A percentile compares a stretch with the other conserved stretches of the same genome.
These are phyloP conservation scores for Aspergillus ustus DNA, from an alignment of 2,329 filamentous ascomycete species.

Conservation along the genomic window DNA sequence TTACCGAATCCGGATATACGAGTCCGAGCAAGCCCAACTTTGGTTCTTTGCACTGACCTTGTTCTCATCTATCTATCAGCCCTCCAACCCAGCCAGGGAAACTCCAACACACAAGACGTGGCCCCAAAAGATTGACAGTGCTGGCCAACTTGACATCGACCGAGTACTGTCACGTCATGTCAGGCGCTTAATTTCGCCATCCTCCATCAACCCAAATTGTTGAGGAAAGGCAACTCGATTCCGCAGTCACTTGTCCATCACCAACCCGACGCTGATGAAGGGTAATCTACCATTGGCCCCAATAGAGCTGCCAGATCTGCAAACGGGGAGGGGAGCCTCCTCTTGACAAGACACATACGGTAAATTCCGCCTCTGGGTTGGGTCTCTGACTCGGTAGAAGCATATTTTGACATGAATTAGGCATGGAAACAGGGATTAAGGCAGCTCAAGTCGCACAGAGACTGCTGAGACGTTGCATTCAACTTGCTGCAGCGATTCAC, in stretches of 20 bases:
- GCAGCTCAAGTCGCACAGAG: neutral
- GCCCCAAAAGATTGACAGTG: constrained; percentile 19
- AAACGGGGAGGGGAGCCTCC: neutral
- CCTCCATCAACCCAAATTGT: neutral
- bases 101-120: constrained; percentile 14
- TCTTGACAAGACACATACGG: neutral
- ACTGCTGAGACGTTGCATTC: neutral
- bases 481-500: neutral
- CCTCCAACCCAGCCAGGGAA: neutral
- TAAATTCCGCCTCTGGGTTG: no score
- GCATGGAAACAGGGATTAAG: neutral
- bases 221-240: constrained; percentile 1
- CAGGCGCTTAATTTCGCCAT: constrained; percentile 11
- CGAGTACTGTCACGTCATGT: constrained; percentile 7
- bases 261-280: neutral
- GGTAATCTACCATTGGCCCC: neutral
- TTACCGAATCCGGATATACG: neutral
- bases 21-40: neutral
- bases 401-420: neutral
- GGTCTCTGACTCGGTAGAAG: no score
- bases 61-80: neutral
- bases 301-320: neutral
- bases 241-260: neutral
- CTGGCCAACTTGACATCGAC: constrained; percentile 16
- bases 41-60: neutral